Evolutionary conservation across 73 alveolate species (phyloP), one percentile per base, ranked within the genome.

Genomic region (Paramecium sexaurelia): DNA sequence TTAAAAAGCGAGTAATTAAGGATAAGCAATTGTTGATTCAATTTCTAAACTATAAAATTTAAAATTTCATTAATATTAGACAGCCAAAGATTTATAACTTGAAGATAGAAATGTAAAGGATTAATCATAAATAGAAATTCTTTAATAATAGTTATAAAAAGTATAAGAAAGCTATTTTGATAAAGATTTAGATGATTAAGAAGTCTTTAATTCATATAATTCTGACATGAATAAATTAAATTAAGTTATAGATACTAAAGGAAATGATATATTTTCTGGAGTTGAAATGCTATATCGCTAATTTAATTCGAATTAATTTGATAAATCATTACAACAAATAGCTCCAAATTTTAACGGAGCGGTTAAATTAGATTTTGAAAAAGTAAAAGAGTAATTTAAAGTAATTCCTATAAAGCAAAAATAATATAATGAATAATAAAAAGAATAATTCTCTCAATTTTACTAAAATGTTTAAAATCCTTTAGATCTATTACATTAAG

Each of bases 311-410:
- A 32, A 71, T 71, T 71, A 71, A 15, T 71, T 35, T 33, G 56
- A 61, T 61, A 26, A 61, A 26, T 32, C 51, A 3, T n/a, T 15
- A 7, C 15, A 29, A 37, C 17, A 71, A 71, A 0, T 71, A 13
- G 66, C 86, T 33, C 86, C 86, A 35, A 71, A 71, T 71, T 71
- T 71, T 40, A 71, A 71, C 35, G 86, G 86, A 4, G 86, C 19
- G 3, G 19, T 22, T 27, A 71, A 71, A 32, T 36, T 71, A 13
- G 86, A 71, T 35, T 32, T 37, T 71, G 56, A 35, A 27, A 32
- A 71, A 35, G 56, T 37, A 0, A 61, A 61, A 32, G 83, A 61
- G 26, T 17, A 71, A 71, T 71, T 71, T 37, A 71, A n/a, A 32
- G 36, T 35, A 36, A 71, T 71, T 33, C 86, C 86, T 33, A 20